Evolutionary conservation across 2,329 filamentous ascomycete species (phyloP), one percentile per base, ranked within the genome.

Genomic region (Fusarium xyrophilum): DNA sequence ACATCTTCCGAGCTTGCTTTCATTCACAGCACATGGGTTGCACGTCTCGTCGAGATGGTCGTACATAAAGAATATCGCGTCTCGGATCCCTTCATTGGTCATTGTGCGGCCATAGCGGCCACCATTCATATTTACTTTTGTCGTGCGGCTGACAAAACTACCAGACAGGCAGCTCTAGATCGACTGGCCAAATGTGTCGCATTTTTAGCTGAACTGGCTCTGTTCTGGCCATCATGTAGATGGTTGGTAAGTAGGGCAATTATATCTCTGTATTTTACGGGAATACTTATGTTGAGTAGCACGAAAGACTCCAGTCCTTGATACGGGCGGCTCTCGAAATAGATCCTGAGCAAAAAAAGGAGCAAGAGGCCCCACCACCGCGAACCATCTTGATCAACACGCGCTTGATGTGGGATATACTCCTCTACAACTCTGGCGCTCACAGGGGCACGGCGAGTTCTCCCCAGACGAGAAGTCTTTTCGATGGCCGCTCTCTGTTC

Each of bases 71-170:
- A 19, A 4, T 55, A 46, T 17, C 23, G 39, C 4, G 30, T 55
- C 9, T 55, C 52, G 3, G 52, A 55, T 6, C 52, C 52, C 9
- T 55, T 55, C 4, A 28, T 55, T 7, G 52, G 52, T 19, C 52
- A 55, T 17, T 55, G 52, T 11, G 19, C 52, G 14, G 39, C 52
- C 4, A 55, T 55, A 8, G 52, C 52, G 4, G 52, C 52, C 7
- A 55, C 52, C 0, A 55, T 55, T 14, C 52, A 55, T 14, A 55
- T 55, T 4, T 55, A 55, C 39, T 55, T 55, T 36, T 55, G 52
- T 15, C 52, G 52, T 12, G 52, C 52, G 4, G 39, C 52, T 2
- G 39, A 55, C 17, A 55, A 28, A 5, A 55, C 39, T 6, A 55
- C 39, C 6, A 47, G 52, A 6, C 39, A 55, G 11, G 52, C 52